phyloP scores from a whole-genome alignment of 2,329 filamentous ascomycete species.

The Rachicladosporium sp. region DNA sequence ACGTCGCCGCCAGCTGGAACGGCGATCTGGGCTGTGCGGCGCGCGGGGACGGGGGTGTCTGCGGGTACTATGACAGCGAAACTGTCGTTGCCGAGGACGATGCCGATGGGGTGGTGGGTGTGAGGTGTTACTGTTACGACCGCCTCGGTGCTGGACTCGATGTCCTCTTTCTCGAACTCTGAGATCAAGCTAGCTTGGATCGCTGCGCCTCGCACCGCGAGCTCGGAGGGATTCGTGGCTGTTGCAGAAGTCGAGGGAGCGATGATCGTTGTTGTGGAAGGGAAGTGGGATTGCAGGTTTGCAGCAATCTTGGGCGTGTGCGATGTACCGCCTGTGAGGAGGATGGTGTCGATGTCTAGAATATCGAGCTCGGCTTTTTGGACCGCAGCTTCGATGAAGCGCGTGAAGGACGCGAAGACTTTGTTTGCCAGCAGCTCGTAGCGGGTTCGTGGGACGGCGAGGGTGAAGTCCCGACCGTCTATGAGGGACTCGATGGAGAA shows the following conservation, averaged over 20 bases:
- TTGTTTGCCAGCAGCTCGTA: slow-evolving; percentile 83
- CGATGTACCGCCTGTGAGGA: slow-evolving; percentile 80
- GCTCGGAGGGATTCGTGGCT: slow-evolving; percentile 87
- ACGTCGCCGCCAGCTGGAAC: slow-evolving; percentile 76
- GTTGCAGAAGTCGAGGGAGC: slow-evolving; percentile 66
- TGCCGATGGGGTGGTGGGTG: slow-evolving; percentile 75
- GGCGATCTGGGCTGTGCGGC: slow-evolving; percentile 67
- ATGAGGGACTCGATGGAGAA: slow-evolving; percentile 88
- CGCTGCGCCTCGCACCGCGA: slow-evolving; percentile 77
- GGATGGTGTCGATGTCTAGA: slow-evolving; percentile 87
- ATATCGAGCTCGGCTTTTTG: slow-evolving; percentile 89
- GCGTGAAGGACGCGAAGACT: slow-evolving; percentile 77
- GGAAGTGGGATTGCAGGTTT: slow-evolving; percentile 70
- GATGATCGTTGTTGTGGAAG: slow-evolving; percentile 62
- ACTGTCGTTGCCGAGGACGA: slow-evolving; percentile 52
- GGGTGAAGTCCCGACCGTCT: slow-evolving; percentile 80
- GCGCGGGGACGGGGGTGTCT: slow-evolving; percentile 81
- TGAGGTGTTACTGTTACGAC: slow-evolving; percentile 91
- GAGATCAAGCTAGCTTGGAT: slow-evolving; percentile 90
- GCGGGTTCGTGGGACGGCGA: slow-evolving; percentile 82
- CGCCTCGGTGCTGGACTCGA: slow-evolving; percentile 90
- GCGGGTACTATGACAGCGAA: slow-evolving; percentile 74
- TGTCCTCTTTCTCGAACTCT: slow-evolving; percentile 86
- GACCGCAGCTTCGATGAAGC: slow-evolving; percentile 69
- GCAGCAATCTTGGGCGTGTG: slow-evolving; percentile 88